phyloP scores from a whole-genome alignment of 768 basidiomycete genomes.

The Calocera viscosa region DNA sequence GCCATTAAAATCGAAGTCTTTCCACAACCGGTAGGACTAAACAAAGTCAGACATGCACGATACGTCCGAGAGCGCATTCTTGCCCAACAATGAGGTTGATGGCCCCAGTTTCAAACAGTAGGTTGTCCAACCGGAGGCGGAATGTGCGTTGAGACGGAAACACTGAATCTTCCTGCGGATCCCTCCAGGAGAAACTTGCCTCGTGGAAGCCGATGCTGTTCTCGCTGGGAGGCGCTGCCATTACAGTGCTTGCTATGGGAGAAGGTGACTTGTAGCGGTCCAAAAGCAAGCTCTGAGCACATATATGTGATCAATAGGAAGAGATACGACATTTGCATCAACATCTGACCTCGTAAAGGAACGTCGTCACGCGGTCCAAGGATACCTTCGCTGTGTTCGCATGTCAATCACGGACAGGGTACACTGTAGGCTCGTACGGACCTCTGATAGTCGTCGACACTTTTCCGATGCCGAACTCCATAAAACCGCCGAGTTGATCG shows the following conservation, averaged over 20 bases:
- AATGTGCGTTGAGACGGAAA: constrained; percentile 41
- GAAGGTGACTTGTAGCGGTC: constrained; percentile 21
- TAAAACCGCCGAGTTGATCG: constrained; percentile 43
- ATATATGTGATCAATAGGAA: not conserved
- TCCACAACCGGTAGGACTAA: not conserved
- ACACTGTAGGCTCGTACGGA: not conserved
- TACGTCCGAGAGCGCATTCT: constrained; percentile 20
- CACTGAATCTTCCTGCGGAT: constrained; percentile 29
- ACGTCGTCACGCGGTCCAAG: constrained; percentile 43
- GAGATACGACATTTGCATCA: not conserved
- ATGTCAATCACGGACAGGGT: not conserved
- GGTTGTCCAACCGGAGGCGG: constrained; percentile 23
- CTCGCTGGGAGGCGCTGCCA: constrained; percentile 13
- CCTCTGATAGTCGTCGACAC: constrained; percentile 20
- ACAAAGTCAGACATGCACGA: constrained; percentile 16
- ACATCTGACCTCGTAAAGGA: constrained; percentile 24
- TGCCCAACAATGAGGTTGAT: constrained; percentile 27
- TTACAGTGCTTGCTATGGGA: constrained; percentile 10
- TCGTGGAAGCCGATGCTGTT: constrained; percentile 23
- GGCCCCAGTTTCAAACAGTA: constrained; percentile 26
- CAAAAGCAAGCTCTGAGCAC: constrained; percentile 27
- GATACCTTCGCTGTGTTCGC: constrained; percentile 44
- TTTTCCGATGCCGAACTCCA: constrained; percentile 31
- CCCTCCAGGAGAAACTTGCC: constrained; percentile 45
- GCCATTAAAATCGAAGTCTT: constrained; percentile 20